phyloP scores from a whole-genome alignment of 495 filamentous ascomycete genomes.

The Penicillium nucicola region DNA sequence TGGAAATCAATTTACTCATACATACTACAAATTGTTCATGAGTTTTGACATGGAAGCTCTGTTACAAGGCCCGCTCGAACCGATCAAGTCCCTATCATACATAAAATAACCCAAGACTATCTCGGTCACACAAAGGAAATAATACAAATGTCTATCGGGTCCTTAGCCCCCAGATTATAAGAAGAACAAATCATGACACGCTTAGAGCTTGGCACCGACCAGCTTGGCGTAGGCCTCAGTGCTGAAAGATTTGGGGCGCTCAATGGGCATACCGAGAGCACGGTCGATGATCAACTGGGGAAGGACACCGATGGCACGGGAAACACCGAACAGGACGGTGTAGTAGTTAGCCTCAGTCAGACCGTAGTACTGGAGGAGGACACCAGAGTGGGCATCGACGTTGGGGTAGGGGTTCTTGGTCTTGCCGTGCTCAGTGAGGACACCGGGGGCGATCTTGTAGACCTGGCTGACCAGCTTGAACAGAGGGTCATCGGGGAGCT shows the following conservation, averaged over 20 bases:
- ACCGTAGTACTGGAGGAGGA: constrained; percentile 98
- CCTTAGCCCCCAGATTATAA: constrained; percentile 8
- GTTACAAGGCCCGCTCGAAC: constrained; percentile 49
- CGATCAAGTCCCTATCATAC: constrained; percentile 47
- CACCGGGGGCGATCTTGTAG: constrained; percentile 98
- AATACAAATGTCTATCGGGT: constrained; percentile 19
- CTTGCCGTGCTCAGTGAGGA: constrained; percentile 99
- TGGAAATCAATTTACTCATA: background rate
- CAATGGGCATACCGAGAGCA: constrained; percentile 71
- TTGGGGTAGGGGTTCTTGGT: constrained; percentile 88
- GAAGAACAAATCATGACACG: constrained; percentile 7
- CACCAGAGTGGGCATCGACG: constrained; percentile 87
- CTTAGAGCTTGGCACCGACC: constrained; percentile 85
- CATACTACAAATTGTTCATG: constrained; percentile 1
- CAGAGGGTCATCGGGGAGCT: constrained; percentile 94
- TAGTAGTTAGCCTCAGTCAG: constrained; percentile 99
- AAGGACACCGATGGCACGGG: constrained; percentile 93
- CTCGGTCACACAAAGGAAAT: constrained; percentile 32
- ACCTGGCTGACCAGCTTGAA: constrained; percentile 99
- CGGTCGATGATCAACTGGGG: constrained; percentile 99
- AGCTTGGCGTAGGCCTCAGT: constrained; percentile 96
- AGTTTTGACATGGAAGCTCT: constrained; percentile 34
- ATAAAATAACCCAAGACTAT: constrained; percentile 36
- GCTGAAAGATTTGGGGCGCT: constrained; percentile 92
- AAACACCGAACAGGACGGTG: constrained; percentile 98